These are phyloP conservation scores for Ceratocystis cacaofunesta DNA, from an alignment of 2,329 filamentous ascomycete genomes.

Conservation along the genomic window DNA sequence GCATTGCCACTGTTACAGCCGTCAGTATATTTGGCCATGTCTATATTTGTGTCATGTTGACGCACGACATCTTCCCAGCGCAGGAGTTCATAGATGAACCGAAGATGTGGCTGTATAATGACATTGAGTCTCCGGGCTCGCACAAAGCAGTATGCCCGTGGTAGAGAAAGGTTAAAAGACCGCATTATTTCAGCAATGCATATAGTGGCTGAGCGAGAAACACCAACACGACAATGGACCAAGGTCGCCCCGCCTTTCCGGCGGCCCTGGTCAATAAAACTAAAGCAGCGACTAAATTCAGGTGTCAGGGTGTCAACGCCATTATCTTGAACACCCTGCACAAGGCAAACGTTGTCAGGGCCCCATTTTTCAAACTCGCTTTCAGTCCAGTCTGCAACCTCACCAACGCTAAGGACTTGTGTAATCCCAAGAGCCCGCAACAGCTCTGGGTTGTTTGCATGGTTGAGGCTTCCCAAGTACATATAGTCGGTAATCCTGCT, in stretches of 20 bases:
- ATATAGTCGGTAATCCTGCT: slow-evolving; percentile 83
- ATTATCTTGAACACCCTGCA: slow-evolving; percentile 87
- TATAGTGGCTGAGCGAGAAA: slow-evolving; percentile 89
- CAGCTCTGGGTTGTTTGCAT: slow-evolving; percentile 86
- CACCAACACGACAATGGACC: slow-evolving; percentile 91
- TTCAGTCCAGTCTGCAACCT: slow-evolving; percentile 67
- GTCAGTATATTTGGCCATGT: not conserved
- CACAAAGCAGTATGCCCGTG: slow-evolving; percentile 90
- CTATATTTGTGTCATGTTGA: not conserved
- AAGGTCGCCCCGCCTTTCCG: slow-evolving; percentile 67
- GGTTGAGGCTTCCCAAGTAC: slow-evolving; percentile 85
- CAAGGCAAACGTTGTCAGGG: slow-evolving; percentile 58
- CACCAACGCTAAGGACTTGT: slow-evolving; percentile 82
- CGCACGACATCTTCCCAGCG: slow-evolving; percentile 70
- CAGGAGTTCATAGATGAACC: slow-evolving; percentile 87
- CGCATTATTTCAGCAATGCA: slow-evolving; percentile 99
- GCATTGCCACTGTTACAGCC: slow-evolving; percentile 19
- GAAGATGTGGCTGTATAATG: slow-evolving; percentile 91
- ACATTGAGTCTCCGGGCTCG: slow-evolving; percentile 85
- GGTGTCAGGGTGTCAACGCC: slow-evolving; percentile 82
- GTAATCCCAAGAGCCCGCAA: slow-evolving; percentile 66
- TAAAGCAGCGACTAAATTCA: slow-evolving; percentile 71
- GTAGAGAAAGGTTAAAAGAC: slow-evolving; percentile 63
- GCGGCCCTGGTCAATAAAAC: slow-evolving; percentile 80
- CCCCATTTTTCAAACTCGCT: slow-evolving; percentile 60